Conservation (phyloP, 768 basidiomycete species). For the Russula sp. region DNA sequence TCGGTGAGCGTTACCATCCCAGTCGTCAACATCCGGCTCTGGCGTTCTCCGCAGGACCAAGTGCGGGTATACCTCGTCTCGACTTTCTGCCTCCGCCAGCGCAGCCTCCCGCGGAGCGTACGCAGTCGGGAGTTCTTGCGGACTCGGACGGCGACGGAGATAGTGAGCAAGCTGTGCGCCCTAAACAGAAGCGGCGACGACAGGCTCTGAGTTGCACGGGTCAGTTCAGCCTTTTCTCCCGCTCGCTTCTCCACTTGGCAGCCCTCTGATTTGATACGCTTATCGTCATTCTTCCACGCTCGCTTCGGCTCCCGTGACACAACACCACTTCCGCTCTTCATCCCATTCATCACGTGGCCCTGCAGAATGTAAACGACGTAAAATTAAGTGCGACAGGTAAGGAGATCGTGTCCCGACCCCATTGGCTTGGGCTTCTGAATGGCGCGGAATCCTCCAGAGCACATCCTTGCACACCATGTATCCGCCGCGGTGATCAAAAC, state of each 20-base stretch:
- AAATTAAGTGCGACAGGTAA: conserved; percentile 85
- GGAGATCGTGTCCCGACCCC: conserved; percentile 18
- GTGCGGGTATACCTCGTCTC: conserved; percentile 20
- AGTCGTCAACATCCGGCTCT: conserved; percentile 8
- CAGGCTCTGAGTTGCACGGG: conserved; percentile 84
- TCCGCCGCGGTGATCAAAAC: conserved; percentile 68
- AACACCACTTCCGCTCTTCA: conserved; percentile 24
- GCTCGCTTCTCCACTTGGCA: conserved; percentile 21
- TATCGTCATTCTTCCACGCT: conserved; percentile 16
- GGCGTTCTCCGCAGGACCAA: conserved; percentile 14
- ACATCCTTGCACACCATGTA: conserved; percentile 77
- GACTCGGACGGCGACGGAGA: conserved; percentile 46
- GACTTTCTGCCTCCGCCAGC: conserved; percentile 17
- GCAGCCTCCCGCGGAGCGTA: conserved; percentile 11
- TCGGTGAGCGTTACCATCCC: conserved; percentile 14
- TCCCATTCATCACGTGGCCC: conserved; percentile 15
- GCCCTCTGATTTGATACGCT: conserved; percentile 23
- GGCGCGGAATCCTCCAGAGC: conserved; percentile 38
- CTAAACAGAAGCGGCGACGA: conserved; percentile 76
- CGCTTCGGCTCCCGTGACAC: conserved; percentile 22
- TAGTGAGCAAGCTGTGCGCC: conserved; percentile 43
- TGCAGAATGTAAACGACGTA: conserved; percentile 76
- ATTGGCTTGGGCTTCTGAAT: conserved; percentile 11
- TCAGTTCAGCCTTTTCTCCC: conserved; percentile 32
- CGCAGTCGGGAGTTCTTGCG: conserved; percentile 37